Evolutionary conservation across 768 basidiomycete species (phyloP), one percentile per base, ranked within the genome.

Genomic region (Calvatia gigantea): DNA sequence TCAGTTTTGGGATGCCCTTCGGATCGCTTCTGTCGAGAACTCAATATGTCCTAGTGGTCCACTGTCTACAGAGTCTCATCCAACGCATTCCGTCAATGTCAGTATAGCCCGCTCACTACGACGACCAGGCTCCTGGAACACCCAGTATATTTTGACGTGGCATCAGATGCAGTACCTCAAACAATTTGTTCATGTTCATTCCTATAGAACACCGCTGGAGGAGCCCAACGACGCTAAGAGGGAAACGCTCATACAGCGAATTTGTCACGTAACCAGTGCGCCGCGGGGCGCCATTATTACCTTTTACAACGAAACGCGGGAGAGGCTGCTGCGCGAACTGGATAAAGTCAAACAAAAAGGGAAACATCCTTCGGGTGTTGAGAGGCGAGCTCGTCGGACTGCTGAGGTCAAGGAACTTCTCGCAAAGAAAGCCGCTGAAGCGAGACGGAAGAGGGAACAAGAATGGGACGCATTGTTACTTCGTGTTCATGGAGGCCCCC

Each of bases 141-240:
- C 77, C 12, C 65, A 73, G 4, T 91, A 91, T 62, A 71, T 76
- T 52, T 68, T 92, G 44, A 82, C 86, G 0, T 84, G 80, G 78
- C 78, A 82, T 64, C 90, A 92, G 67, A 79, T 73, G 37, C 80
- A 80, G 53, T 91, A 85, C 68, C 69, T 92, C 58, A 75, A 74
- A 38, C 77, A 75, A 53, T 81, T 76, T 51, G 66, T 82, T 12
- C 75, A 82, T 54, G 59, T 65, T 17, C 58, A 67, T 4, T 74
- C 72, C 0, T 75, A 70, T 9, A 61, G 65, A 11, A 83, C 79
- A 0, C 79, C 84, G 2, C 64, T 85, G 29, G 74, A 84, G 54
- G 73, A 78, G 45, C 67, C 71, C 21, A 77, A 82, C 41, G 70
- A 66, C 21, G 65, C 12, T 15, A 58, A 54, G 35, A 60, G 73